Conservation (phyloP, 2,329 filamentous ascomycete genomes). For the Blastomyces emzantsi region DNA sequence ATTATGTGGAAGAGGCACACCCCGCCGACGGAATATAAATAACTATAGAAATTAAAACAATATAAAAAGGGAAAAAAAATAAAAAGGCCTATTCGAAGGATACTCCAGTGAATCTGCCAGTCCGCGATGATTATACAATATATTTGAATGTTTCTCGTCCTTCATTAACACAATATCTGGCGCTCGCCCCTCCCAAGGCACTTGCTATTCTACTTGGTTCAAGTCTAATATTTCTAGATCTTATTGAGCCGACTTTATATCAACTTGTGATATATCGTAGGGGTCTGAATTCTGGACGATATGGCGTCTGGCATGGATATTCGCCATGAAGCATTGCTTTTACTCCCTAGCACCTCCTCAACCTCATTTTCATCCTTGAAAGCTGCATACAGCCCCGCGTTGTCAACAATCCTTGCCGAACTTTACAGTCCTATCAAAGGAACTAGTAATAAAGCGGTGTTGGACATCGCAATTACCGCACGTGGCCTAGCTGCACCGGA, state of each 20-base stretch:
- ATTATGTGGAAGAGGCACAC: background rate
- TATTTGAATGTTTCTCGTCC: background rate
- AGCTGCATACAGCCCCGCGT: slow-evolving; percentile 51
- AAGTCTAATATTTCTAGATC: background rate
- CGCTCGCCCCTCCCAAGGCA: background rate
- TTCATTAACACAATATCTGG: background rate
- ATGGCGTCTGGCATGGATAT: background rate
- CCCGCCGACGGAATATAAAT: background rate
- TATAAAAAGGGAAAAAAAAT: background rate
- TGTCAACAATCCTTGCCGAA: slow-evolving; percentile 47
- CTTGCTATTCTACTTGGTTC: background rate
- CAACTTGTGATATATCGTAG: background rate
- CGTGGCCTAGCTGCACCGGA: slow-evolving; percentile 50
- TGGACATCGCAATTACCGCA: slow-evolving; percentile 55
- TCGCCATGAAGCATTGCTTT: slow-evolving; percentile 33
- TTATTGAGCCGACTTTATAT: background rate
- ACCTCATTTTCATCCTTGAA: slow-evolving; percentile 44
- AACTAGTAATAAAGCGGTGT: slow-evolving; percentile 28
- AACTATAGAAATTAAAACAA: background rate
- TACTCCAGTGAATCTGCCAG: background rate
- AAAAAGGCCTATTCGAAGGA: background rate
- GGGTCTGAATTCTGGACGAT: background rate
- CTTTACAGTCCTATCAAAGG: slow-evolving; percentile 34
- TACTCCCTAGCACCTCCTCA: slow-evolving; percentile 56
- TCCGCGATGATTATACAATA: background rate